Percentiles rank a stretch among this genome's conserved stretches.
These are phyloP conservation scores for Coemansia sp. DNA, from an alignment of 192 early-diverging fungal species.

Conservation along the genomic window DNA sequence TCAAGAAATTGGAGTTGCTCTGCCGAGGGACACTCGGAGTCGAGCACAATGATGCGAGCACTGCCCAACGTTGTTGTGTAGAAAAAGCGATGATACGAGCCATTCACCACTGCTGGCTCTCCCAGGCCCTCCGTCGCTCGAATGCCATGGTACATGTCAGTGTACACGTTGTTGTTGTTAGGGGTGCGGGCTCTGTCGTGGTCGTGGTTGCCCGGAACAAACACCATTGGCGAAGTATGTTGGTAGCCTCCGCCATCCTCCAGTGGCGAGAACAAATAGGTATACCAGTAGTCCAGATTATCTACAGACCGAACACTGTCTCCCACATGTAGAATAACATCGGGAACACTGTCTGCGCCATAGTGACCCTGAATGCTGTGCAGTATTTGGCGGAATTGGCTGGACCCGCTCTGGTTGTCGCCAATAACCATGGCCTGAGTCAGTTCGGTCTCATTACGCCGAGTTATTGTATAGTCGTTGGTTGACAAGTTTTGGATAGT, in stretches of 20 bases:
- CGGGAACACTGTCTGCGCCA: slow-evolving; percentile 4
- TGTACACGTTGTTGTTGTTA: slow-evolving; percentile 53
- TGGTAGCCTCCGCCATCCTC: slow-evolving; percentile 52
- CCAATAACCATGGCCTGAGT: slow-evolving; percentile 30
- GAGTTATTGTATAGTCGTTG: slow-evolving; percentile 13
- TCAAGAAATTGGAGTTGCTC: slow-evolving; percentile 62
- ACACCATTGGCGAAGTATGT: slow-evolving; percentile 61
- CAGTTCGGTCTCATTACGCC: background rate
- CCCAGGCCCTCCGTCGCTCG: slow-evolving; percentile 14
- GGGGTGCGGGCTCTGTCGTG: slow-evolving; percentile 53
- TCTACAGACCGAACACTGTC: slow-evolving; percentile 63
- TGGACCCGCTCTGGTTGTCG: slow-evolving; percentile 43
- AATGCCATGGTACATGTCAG: slow-evolving; percentile 50
- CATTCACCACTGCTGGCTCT: slow-evolving; percentile 11
- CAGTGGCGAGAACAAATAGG: slow-evolving; percentile 63
- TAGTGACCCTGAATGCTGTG: slow-evolving; percentile 4
- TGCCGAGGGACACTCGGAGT: slow-evolving; percentile 61
- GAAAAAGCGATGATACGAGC: slow-evolving; percentile 37
- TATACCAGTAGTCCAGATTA: slow-evolving; percentile 65
- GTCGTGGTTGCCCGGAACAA: slow-evolving; percentile 76
- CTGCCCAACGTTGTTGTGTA: slow-evolving; percentile 53
- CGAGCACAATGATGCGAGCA: slow-evolving; percentile 64
- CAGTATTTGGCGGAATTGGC: slow-evolving; percentile 23
- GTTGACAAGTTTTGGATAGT: slow-evolving; percentile 15
- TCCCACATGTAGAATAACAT: slow-evolving; percentile 66